Evolutionary conservation across 2,329 filamentous ascomycete species (phyloP).

Genomic region (Paraconiothyrium sp.): DNA sequence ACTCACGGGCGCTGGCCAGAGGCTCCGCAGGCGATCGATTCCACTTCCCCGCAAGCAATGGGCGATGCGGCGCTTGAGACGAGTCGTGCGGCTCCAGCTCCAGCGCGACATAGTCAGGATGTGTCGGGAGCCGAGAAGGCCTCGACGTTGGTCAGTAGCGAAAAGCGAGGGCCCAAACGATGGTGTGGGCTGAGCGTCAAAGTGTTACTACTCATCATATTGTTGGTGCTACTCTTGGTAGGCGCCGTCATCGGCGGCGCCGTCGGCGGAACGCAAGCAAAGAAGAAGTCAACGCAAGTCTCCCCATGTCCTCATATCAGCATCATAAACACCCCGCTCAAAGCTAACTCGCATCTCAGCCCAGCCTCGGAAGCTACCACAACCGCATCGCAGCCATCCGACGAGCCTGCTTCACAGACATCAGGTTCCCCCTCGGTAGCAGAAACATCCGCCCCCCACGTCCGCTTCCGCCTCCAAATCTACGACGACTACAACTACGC

Average conservation of each 20-base stretch:
- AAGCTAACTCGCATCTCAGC: not conserved
- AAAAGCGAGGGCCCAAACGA: not conserved
- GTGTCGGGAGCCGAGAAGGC: not conserved
- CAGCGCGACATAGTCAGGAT: not conserved
- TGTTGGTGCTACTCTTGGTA: not conserved
- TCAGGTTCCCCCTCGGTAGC: not conserved
- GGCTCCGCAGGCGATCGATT: slow-evolving; percentile 9
- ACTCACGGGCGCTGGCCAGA: not conserved
- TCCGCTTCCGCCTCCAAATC: slow-evolving; percentile 8
- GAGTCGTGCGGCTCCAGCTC: not conserved
- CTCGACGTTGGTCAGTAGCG: not conserved
- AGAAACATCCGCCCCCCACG: not conserved
- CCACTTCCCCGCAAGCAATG: slow-evolving; percentile 8
- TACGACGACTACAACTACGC: not conserved
- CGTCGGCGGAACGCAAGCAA: not conserved
- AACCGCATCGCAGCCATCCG: not conserved
- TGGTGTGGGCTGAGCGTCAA: not conserved
- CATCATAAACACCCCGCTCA: not conserved
- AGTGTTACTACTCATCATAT: not conserved
- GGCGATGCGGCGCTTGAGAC: slow-evolving; percentile 8
- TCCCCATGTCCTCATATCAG: too few species aligned
- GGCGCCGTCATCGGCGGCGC: not conserved
- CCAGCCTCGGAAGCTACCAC: not conserved
- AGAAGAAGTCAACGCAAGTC: not conserved
- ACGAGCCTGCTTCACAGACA: not conserved